These are phyloP conservation scores for Suhomyces choctaworum DNA, from an alignment of 1,139 yeast genomes.

Conservation along the genomic window DNA sequence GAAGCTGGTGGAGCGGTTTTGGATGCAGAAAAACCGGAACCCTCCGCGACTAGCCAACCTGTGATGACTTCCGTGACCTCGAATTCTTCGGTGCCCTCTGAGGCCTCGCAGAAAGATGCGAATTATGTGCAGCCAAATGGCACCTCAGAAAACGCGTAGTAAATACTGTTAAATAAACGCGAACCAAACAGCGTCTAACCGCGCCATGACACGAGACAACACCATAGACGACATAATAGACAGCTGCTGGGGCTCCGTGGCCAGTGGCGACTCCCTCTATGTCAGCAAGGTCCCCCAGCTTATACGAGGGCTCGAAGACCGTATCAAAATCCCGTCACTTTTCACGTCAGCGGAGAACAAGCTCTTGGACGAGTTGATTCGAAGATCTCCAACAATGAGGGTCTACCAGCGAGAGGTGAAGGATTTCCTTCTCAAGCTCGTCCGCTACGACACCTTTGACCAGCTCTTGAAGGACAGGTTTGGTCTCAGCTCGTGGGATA, in stretches of 20 bases:
- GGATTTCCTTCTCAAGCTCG: slow-evolving; percentile 32
- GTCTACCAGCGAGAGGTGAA: slow-evolving; percentile 30
- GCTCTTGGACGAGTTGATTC: slow-evolving; percentile 28
- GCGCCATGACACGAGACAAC: slow-evolving; percentile 5
- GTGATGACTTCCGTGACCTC: no score
- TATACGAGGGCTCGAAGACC: slow-evolving; percentile 28
- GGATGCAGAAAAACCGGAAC: no score
- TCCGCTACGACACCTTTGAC: slow-evolving; percentile 23
- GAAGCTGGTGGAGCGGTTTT: no score
- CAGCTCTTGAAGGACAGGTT: slow-evolving; percentile 29
- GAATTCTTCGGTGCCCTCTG: no score
- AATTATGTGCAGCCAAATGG: no score
- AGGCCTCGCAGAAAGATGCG: no score
- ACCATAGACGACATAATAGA: slow-evolving; percentile 21
- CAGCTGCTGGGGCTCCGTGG: slow-evolving; percentile 30
- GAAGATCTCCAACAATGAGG: slow-evolving; percentile 29
- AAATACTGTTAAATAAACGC: neutral
- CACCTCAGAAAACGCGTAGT: no score
- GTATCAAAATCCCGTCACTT: slow-evolving; percentile 23
- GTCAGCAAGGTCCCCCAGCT: slow-evolving; percentile 30
- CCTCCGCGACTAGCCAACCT: no score
- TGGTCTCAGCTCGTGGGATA: slow-evolving; percentile 19
- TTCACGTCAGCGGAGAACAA: slow-evolving; percentile 29
- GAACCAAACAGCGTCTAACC: neutral
- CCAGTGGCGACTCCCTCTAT: slow-evolving; percentile 24